Base-by-base conservation (phyloP, 192 early-diverging fungal genomes). In the Coemansia pectinata region DNA sequence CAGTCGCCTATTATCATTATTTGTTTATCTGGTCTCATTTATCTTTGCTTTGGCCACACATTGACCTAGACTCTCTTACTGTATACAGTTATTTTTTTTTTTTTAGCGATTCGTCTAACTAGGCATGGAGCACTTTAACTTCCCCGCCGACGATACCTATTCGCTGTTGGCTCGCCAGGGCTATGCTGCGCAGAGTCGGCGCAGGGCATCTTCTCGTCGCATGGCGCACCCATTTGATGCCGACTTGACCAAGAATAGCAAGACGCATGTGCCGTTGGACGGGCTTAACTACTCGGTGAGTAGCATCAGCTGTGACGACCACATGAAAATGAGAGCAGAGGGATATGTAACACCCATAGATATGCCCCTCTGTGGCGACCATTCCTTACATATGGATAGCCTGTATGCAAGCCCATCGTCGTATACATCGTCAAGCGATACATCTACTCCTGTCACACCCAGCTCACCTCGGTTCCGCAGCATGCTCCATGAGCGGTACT, bases 81-180 rank as follows among this genome's bases (percentile, higher is more conserved):
- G 23, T 60, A n/a, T 64, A 40, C n/a, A 15, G 7, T 17, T 19
- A 50, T 25, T 14, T 42, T 61, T 59, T 27, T 15, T 27, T 55
- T 55, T 34, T 31, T n/a, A 34, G 14, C n/a, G 15, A n/a, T 14
- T 34, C 21, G 41, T 65, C 11, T 52, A 45, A 17, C 11, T 44
- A 23, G 41, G 25, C 10, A 80, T 80, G 78, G 72, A 72, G 27
- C 47, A 73, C 14, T 64, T 74, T 66, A 42, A 55, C 17, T 39
- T 80, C 19, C 69, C 78, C 8, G 40, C 50, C 2, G 72, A 61
- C 40, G 66, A 67, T 41, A 75, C 78, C 38, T 70, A 69, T 17
- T 29, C 68, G 48, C 55, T 80, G 8, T 47, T 80, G 36, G 69
- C 66, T 36, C 78, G 78, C 50, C 78, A 80, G 62, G 78, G 78